Percentiles rank a stretch among this genome's conserved stretches.
Conservation (phyloP, 2,329 filamentous ascomycete species). For the Exophiala alcalophila region DNA sequence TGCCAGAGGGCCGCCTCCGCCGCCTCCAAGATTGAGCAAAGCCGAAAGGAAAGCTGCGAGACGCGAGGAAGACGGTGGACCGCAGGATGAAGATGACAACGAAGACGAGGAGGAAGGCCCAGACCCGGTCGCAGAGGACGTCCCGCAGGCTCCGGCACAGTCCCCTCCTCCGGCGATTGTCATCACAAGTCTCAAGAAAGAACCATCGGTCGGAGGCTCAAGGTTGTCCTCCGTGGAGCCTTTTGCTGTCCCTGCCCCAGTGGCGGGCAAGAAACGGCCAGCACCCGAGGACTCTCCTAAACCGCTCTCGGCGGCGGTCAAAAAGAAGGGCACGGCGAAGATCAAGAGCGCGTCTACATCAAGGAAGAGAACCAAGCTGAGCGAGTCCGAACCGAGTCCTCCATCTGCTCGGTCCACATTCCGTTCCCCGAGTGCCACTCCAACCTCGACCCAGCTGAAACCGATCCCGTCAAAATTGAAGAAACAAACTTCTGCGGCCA, state of each 20-base stretch:
- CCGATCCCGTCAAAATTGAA: conserved; percentile 47
- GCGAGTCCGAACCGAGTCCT: conserved; percentile 23
- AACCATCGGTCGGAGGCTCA: conserved; percentile 22
- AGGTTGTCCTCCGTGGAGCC: conserved; percentile 21
- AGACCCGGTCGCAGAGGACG: background rate
- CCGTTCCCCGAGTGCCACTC: conserved; percentile 30
- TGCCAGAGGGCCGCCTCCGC: conserved; percentile 27
- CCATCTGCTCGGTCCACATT: conserved; percentile 16
- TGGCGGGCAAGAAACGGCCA: conserved; percentile 29
- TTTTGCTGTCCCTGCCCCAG: conserved; percentile 23
- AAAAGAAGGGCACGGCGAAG: conserved; percentile 31
- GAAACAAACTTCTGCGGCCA: conserved; percentile 24
- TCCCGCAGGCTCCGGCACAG: conserved; percentile 2
- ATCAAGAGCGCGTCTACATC: conserved; percentile 20
- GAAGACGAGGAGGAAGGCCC: conserved; percentile 2
- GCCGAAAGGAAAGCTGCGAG: conserved; percentile 16
- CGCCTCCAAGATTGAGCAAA: conserved; percentile 22
- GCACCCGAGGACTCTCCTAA: conserved; percentile 22
- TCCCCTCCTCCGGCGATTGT: conserved; percentile 6
- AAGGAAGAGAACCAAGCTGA: conserved; percentile 25
- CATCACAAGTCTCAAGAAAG: conserved; percentile 21
- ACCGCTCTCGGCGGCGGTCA: conserved; percentile 17
- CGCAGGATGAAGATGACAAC: conserved; percentile 7
- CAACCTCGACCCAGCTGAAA: conserved; percentile 22
- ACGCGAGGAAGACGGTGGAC: conserved; percentile 12